These are phyloP conservation scores for Ophiocytium majus DNA, from an alignment of 352 stramenopile species.

Conservation along the genomic window DNA sequence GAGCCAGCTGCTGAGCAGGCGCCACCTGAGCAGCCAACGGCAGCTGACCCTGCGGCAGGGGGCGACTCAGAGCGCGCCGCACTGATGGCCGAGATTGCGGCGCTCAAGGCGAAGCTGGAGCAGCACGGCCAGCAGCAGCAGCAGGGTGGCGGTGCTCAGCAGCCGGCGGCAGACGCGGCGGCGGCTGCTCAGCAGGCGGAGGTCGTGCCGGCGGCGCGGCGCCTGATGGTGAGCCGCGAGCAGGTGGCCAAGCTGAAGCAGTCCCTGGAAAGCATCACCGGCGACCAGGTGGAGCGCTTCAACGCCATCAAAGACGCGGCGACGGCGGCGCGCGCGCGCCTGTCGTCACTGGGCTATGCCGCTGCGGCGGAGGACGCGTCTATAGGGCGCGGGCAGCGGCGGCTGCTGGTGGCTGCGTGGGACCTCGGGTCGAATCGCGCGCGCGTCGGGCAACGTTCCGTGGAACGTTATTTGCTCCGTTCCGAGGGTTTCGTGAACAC, in stretches of 20 bases:
- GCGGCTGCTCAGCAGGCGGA: background rate
- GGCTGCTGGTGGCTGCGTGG: background rate
- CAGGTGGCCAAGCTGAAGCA: slow-evolving; percentile 3
- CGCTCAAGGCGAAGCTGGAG: slow-evolving; percentile 1
- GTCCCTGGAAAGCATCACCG: background rate
- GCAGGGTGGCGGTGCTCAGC: background rate
- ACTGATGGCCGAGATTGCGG: no score
- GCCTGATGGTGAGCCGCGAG: background rate
- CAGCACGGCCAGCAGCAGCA: background rate
- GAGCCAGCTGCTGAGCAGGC: no score
- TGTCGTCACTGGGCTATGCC: background rate
- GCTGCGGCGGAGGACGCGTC: background rate
- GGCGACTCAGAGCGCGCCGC: background rate
- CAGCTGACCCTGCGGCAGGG: no score
- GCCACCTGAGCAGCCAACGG: no score
- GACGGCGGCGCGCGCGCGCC: background rate
- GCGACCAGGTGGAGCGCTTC: slow-evolving; percentile 12
- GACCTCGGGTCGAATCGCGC: background rate
- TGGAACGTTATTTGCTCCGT: background rate
- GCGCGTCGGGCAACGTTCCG: no score
- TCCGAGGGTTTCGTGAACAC: background rate
- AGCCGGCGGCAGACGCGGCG: background rate
- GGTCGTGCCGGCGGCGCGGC: background rate
- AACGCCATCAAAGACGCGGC: background rate
- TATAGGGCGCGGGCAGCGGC: background rate